Conservation (phyloP, 108 stramenopile genomes). For the Nannochloropsis granulata region DNA sequence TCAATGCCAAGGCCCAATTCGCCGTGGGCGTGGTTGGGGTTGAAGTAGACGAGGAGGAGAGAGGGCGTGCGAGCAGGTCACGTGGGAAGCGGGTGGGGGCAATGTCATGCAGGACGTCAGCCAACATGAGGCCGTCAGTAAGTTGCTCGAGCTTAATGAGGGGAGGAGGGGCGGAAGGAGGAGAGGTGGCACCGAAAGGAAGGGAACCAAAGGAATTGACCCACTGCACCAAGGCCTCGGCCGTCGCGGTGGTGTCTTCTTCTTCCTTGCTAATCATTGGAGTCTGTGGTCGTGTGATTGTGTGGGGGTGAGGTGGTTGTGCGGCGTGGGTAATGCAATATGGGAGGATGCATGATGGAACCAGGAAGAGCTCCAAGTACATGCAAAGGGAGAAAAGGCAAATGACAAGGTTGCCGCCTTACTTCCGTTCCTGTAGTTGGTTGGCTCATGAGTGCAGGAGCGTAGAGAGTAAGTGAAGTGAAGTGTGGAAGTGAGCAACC, state of each 20-base stretch:
- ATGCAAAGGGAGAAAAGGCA: no score
- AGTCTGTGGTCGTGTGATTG: neutral
- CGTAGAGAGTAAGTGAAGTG: no score
- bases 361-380: no score
- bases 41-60: neutral
- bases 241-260: neutral
- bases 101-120: neutral
- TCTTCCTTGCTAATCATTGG: neutral
- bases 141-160: neutral
- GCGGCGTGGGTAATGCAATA: no score
- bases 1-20: neutral
- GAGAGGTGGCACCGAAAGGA: neutral
- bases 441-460: no score
- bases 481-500: no score
- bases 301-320: no score
- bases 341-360: no score
- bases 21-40: neutral
- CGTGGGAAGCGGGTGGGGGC: neutral
- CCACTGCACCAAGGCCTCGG: neutral
- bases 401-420: no score
- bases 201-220: neutral
- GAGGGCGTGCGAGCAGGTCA: neutral
- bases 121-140: neutral
- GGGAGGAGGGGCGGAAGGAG: neutral
- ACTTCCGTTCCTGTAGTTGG: no score